Conservation (phyloP, 768 basidiomycete genomes). For the Lactifluus volemus region DNA sequence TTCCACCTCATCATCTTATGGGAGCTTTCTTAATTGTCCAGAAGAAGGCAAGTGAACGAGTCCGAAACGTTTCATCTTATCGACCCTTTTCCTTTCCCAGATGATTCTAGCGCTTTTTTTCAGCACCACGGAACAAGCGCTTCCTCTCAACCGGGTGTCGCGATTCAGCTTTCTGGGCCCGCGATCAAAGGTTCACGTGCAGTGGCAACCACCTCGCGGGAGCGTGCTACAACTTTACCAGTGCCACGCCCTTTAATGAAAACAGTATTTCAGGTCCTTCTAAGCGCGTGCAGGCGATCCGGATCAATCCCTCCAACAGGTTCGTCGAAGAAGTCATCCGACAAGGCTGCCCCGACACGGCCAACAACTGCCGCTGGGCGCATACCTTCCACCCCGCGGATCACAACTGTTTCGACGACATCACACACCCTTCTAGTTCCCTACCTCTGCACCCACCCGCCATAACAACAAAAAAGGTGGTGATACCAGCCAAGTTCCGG, state of each 20-base stretch:
- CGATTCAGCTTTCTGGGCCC: not conserved
- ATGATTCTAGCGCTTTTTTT: too few relatives aligned
- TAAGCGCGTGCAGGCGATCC: not conserved
- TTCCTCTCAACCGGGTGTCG: not conserved
- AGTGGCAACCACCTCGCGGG: not conserved
- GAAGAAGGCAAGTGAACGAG: not conserved
- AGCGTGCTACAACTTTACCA: not conserved
- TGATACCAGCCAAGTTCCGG: not conserved
- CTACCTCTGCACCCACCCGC: not conserved
- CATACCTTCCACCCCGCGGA: not conserved
- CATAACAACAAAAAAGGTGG: not conserved
- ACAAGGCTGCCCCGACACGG: not conserved
- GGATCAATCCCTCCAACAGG: not conserved
- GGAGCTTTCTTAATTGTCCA: not conserved
- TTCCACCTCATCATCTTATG: not conserved
- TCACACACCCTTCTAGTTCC: conserved; percentile 6
- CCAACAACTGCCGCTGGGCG: not conserved
- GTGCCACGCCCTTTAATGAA: not conserved
- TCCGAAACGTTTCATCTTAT: too few relatives aligned
- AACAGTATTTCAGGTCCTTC: not conserved
- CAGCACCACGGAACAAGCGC: too few relatives aligned
- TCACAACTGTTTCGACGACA: not conserved
- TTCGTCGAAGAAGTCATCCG: not conserved
- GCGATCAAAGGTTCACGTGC: not conserved
- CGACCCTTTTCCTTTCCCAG: too few relatives aligned